Percentiles rank a stretch among this genome's conserved stretches.
Evolutionary conservation across 2,329 filamentous ascomycete genomes (phyloP).

Genomic region (Aureobasidium zeae): DNA sequence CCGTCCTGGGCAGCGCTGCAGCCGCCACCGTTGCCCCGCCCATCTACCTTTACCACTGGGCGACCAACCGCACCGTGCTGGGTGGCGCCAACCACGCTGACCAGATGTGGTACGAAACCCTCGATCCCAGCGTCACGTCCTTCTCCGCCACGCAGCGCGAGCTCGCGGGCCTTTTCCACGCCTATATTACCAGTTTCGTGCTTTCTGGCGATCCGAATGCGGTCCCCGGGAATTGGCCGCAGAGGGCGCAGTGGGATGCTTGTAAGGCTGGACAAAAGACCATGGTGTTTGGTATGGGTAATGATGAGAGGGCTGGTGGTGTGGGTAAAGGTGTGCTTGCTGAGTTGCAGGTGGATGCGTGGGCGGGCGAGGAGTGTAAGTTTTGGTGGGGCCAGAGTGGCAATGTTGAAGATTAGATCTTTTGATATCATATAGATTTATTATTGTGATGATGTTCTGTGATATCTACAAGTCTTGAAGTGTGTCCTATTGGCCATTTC

Average conservation of each 20-base stretch:
- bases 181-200: slow-evolving; percentile 28
- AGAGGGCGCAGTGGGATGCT: slow-evolving; percentile 22
- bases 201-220: slow-evolving; percentile 27
- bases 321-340: slow-evolving; percentile 36
- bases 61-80: slow-evolving; percentile 36
- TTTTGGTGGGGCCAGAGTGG: slow-evolving; percentile 48
- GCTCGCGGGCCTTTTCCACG: slow-evolving; percentile 26
- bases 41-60: slow-evolving; percentile 54
- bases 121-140: slow-evolving; percentile 21
- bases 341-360: slow-evolving; percentile 34
- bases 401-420: slow-evolving; percentile 12
- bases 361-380: slow-evolving; percentile 42
- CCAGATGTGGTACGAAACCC: slow-evolving; percentile 29
- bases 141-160: slow-evolving; percentile 25
- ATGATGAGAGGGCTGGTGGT: slow-evolving; percentile 43
- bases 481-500: no score
- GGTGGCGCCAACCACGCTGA: slow-evolving; percentile 29
- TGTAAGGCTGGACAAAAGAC: slow-evolving; percentile 20
- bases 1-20: slow-evolving; percentile 33
- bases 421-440: no score
- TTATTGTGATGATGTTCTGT: no score
- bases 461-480: no score
- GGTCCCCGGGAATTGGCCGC: slow-evolving; percentile 19
- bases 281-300: slow-evolving; percentile 52
- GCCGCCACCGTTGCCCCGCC: slow-evolving; percentile 21